Conservation (phyloP, 148 eudicot genomes). For the Cornus suecica region DNA sequence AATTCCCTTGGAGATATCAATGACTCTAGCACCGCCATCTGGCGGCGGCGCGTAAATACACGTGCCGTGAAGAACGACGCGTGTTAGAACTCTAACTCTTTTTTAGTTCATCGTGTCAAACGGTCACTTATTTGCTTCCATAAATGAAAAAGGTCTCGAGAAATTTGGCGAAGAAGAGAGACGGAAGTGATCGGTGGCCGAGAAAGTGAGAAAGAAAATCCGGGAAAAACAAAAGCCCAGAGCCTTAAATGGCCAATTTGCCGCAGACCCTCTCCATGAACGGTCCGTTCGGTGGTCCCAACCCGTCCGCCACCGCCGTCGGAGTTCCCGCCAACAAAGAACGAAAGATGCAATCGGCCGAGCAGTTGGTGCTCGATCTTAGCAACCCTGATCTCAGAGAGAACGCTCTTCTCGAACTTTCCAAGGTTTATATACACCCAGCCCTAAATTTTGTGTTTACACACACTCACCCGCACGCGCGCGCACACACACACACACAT, state of each 20-base stretch:
- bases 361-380: constrained; percentile 79
- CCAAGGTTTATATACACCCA: constrained; percentile 45
- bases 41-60: too few species aligned
- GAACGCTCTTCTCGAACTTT: constrained; percentile 87
- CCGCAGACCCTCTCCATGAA: constrained; percentile 46
- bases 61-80: too few species aligned
- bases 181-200: not conserved
- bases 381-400: constrained; percentile 82
- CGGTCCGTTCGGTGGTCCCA: constrained; percentile 33
- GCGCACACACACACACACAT: too few species aligned
- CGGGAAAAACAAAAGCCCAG: not conserved
- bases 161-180: not conserved
- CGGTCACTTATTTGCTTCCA: too few species aligned
- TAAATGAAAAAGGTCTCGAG: not conserved
- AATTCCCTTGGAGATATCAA: too few species aligned
- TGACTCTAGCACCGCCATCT: too few species aligned
- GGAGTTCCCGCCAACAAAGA: constrained; percentile 36
- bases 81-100: too few species aligned
- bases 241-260: constrained; percentile 42
- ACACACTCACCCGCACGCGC: too few species aligned
- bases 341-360: constrained; percentile 78
- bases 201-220: not conserved
- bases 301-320: constrained; percentile 17
- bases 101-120: too few species aligned
- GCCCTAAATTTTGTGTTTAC: not conserved